Percentiles rank a stretch among this genome's conserved stretches.
These are phyloP conservation scores for Oryza rufipogon DNA, from an alignment of 176 grass and related monocot genomes.

Conservation along the genomic window DNA sequence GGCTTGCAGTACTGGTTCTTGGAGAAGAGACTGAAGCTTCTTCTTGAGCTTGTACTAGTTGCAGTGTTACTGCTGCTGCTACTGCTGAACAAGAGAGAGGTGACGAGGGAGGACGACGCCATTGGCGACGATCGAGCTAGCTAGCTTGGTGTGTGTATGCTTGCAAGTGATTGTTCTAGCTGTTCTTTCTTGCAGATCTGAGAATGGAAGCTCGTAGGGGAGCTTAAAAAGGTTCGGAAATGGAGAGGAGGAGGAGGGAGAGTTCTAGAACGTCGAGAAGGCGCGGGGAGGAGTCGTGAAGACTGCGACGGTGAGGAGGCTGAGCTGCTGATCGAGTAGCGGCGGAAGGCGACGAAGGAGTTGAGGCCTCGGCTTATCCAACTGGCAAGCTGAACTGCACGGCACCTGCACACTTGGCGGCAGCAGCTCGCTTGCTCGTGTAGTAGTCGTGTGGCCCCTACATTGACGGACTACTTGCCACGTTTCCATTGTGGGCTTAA, in stretches of 20 bases:
- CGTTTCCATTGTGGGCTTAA: background rate
- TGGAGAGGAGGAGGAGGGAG: background rate
- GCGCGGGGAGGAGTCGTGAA: slow-evolving; percentile 50
- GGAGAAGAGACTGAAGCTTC: slow-evolving; percentile 25
- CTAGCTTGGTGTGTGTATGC: background rate
- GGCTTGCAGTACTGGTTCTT: slow-evolving; percentile 19
- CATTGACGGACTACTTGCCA: background rate
- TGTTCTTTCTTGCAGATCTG: background rate
- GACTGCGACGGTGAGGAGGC: slow-evolving; percentile 42
- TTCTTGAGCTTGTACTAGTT: background rate
- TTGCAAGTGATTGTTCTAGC: slow-evolving; percentile 12
- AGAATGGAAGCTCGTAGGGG: background rate
- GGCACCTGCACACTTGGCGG: slow-evolving; percentile 34
- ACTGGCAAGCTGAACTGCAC: background rate
- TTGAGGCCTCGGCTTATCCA: slow-evolving; percentile 40
- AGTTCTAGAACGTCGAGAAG: slow-evolving; percentile 57
- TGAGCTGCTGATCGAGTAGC: slow-evolving; percentile 5
- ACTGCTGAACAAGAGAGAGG: slow-evolving; percentile 28
- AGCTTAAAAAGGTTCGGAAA: slow-evolving; percentile 39
- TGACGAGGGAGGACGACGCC: slow-evolving; percentile 54
- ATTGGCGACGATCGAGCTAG: slow-evolving; percentile 35
- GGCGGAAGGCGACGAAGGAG: slow-evolving; percentile 43
- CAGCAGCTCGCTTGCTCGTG: background rate
- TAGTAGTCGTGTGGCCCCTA: background rate
- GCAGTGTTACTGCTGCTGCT: background rate